Evolutionary conservation across 164 flowering plant genomes (phyloP).

Genomic region (Protea cynaroides): DNA sequence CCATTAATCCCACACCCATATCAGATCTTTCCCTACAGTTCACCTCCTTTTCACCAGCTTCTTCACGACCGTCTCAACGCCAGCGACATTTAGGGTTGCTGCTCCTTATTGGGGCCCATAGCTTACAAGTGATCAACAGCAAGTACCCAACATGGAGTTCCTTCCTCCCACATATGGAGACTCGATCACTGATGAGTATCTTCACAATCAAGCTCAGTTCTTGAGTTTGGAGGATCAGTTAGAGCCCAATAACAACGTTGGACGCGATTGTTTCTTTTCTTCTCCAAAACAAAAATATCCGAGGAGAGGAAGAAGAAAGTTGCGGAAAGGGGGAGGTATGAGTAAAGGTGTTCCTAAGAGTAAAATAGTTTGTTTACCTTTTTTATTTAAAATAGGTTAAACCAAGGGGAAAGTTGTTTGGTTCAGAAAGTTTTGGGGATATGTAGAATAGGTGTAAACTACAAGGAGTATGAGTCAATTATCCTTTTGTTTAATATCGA

Average conservation of each 20-base stretch:
- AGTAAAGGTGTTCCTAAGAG: too few species aligned
- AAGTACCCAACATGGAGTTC: conserved; percentile 24
- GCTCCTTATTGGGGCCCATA: conserved; percentile 48
- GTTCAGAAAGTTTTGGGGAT: too few species aligned
- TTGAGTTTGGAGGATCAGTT: conserved; percentile 43
- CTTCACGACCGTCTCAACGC: conserved; percentile 36
- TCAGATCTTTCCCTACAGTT: conserved; percentile 38
- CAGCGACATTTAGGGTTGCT: conserved; percentile 16
- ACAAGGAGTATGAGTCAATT: too few species aligned
- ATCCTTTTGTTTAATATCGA: too few species aligned
- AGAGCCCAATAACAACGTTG: conserved; percentile 26
- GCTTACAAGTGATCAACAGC: conserved; percentile 27
- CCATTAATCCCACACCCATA: conserved; percentile 19
- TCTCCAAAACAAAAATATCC: too few species aligned
- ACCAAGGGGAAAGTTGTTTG: too few species aligned
- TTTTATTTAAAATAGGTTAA: too few species aligned
- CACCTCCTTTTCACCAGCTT: conserved; percentile 34
- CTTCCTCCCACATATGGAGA: conserved; percentile 26
- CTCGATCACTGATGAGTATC: conserved; percentile 29
- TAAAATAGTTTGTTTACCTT: too few species aligned
- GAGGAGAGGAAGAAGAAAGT: too few species aligned
- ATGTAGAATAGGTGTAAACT: too few species aligned
- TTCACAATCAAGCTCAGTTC: conserved; percentile 37
- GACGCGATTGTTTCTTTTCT: too few species aligned
- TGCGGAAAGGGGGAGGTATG: too few species aligned